Conservation (phyloP, 768 basidiomycete species). For the Rubroboletus satanas region DNA sequence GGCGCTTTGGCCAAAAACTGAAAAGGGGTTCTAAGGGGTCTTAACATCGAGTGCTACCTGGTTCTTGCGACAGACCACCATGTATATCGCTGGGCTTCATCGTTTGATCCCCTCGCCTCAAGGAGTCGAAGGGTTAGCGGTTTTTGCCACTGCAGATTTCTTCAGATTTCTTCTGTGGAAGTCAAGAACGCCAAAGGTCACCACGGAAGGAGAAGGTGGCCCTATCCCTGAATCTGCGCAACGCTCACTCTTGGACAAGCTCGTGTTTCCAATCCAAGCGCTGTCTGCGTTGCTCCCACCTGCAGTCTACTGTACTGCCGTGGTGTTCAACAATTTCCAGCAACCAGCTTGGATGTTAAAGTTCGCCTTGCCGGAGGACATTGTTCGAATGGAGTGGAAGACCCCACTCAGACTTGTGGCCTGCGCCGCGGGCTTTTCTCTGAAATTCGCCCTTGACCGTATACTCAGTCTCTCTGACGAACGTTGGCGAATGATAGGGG, state of each 20-base stretch:
- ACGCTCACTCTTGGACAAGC: conserved; percentile 22
- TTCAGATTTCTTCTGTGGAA: conserved; percentile 20
- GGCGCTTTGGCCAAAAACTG: conserved; percentile 8
- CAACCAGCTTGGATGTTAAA: conserved; percentile 36
- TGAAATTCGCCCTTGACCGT: conserved; percentile 11
- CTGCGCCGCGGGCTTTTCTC: conserved; percentile 24
- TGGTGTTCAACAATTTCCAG: conserved; percentile 29
- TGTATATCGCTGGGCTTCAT: conserved; percentile 30
- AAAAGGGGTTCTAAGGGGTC: conserved; percentile 12
- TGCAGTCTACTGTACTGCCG: conserved; percentile 23
- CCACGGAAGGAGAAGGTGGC: conserved; percentile 13
- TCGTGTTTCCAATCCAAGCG: conserved; percentile 29
- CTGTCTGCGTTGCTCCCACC: conserved; percentile 24
- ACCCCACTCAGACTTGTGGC: conserved; percentile 24
- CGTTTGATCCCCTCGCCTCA: conserved; percentile 9
- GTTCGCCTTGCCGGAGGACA: conserved; percentile 24
- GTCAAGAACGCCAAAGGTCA: background rate
- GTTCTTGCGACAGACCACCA: conserved; percentile 17
- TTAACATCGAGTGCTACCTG: background rate
- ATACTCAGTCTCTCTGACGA: conserved; percentile 22
- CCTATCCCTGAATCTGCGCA: conserved; percentile 14
- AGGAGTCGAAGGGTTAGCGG: conserved; percentile 23
- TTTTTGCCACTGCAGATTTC: conserved; percentile 24
- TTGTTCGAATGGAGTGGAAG: conserved; percentile 23
- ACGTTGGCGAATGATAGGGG: conserved; percentile 34